Base-by-base conservation (phyloP, 148 eudicot species). In the Cornus controversa region DNA sequence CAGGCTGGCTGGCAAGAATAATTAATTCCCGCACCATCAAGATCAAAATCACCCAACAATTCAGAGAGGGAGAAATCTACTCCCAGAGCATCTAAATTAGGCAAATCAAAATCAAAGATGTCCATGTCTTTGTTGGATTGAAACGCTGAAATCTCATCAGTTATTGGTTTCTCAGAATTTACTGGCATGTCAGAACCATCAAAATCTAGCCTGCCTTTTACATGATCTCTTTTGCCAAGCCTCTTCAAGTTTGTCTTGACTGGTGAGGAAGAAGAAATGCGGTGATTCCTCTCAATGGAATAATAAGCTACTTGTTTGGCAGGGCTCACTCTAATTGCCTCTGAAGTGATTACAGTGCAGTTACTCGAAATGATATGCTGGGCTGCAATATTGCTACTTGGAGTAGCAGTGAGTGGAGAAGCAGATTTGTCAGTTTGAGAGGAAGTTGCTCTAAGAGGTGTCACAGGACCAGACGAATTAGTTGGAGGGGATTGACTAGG, bases 151-250 rank as follows among this genome's bases (percentile, higher is more conserved):
- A 73, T 75, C 69, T 76, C 86, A 76, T 88, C 86, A 73, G 84
- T 71, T 40, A 60, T 79, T 66, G 81, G 77, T 72, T 79, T 82
- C 69, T 80, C 90, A 23, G 84, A 64, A 42, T 81, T 79, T 18
- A 50, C 60, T 65, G 82, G 87, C 40, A 76, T 65, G 24, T 92
- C 93, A 75, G 94, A 76, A 57, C 88, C 75, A 72, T 88, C 97
- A 80, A 95, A 95, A 81, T 95, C 88, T 16, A 95, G 89, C 86
- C 97, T 91, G 62, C 99, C 93, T 82, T 93, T 95, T 68, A 93
- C 93, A 75, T 91, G 89, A 40, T 90, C 92, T 82, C 93, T 83
- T 77, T 37, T 88, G 80, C 66, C 83, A 66, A 83, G 82, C 79
- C 88, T 84, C 79, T 74, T 88, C 45, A 81, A 24, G 42, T 70